Evolutionary conservation across 352 stramenopile genomes (phyloP), one percentile per base, ranked within the genome.

Genomic region (Globisporangium spiculum): DNA sequence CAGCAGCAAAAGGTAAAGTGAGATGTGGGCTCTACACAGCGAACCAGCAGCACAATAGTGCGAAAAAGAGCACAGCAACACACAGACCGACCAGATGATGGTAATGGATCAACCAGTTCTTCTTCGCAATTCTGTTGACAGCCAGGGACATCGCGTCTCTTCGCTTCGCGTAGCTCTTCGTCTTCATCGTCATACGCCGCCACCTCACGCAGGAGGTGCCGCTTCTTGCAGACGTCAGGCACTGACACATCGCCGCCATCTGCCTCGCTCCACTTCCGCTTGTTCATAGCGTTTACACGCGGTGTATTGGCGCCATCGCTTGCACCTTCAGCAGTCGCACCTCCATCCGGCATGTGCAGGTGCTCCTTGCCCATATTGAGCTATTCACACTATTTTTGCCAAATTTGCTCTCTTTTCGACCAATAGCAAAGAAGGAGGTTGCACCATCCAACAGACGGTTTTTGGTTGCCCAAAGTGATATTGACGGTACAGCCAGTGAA

Each of bases 101-200:
- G 18, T 60, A 27, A 12, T 22, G 30, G 6, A 46, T 16, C 4
- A 41, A 8, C 18, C 6, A 8, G 5, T 22, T 34, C 14, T 20
- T 60, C 27, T 34, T 18, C 10, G 18, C 20, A 14, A 4, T 26
- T 6, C 9, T 58, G 9, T 8, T 44, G 27, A 38, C 8, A 16
- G 30, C 16, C 27, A 9, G 5, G 20, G 30, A 26, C 55, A 60
- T 12, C 30, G 22, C 30, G 55, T 9, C 55, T 22, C 55, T 60
- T 60, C 55, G 55, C 55, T 41, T 60, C 30, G 18, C 24, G 20
- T 3, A 60, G 55, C 55, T 27, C 30, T 14, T 60, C 55, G 30
- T 36, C 8, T 26, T 10, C 16, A 3, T 16, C 27, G 9, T 34
- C 16, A n/a, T 44, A 7, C 27, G 6, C 18, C 22, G 16, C 36